Base-by-base conservation (phyloP, 2,329 filamentous ascomycete species). In the Dothistroma septosporum region DNA sequence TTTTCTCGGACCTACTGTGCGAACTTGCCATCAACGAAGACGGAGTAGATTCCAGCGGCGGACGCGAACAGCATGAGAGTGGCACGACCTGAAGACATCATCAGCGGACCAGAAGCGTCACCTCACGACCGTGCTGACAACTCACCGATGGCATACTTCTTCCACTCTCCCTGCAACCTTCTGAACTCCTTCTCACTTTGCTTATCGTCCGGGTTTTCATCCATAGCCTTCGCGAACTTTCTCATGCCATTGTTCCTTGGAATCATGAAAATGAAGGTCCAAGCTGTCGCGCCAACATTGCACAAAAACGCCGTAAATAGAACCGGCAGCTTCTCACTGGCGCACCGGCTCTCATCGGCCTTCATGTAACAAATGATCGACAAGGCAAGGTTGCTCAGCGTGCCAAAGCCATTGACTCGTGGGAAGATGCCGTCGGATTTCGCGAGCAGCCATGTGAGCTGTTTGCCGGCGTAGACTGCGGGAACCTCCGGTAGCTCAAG, bases 341-440 rank as follows among this genome's bases (percentile, higher is more conserved):
- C 64, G 21, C 59, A 57, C 22, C 60, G 49, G 21, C 55, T 61
- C 35, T 55, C 61, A 61, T 72, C 56, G 60, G 68, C 65, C 57
- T 72, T 59, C 44, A 68, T 53, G 65, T 67, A 73, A 53, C 61
- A 60, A 46, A 61, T 66, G 47, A 69, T 54, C 37, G 68, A 62
- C 22, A 72, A 48, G 64, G 61, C 61, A 57, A 73, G 66, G 64
- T 72, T 73, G 62, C 62, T 57, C 53, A 73, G 32, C n/a, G 70
- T 69, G 68, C 69, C 69, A 50, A 67, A 46, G 32, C 62, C 66
- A 61, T 73, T 73, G 58, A 72, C 64, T 0, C 66, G 68, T 14
- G 71, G 71, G 66, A 72, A 73, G 67, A 72, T 69, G 49, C 62
- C 52, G 61, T 73, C 71, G 63, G 62, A 66, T 46, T 68, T 66